Conservation (phyloP, 1,139 yeast genomes). For the Pichia norvegensis region DNA sequence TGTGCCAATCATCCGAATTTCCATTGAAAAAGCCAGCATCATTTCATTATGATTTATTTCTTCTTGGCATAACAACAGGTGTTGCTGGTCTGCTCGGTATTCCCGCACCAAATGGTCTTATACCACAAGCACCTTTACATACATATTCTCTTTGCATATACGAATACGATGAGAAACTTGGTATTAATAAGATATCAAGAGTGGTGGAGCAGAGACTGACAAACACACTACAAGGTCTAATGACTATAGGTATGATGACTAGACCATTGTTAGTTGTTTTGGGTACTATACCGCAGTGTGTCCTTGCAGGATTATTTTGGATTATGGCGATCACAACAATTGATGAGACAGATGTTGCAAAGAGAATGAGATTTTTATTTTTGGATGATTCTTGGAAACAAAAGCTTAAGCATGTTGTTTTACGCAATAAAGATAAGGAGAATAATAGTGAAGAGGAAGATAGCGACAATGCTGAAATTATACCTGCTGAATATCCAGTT, state of each 20-base stretch:
- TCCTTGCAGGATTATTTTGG: conserved; percentile 84
- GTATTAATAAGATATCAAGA: conserved; percentile 37
- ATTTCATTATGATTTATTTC: conserved; percentile 87
- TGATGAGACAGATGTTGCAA: conserved; percentile 55
- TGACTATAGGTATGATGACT: conserved; percentile 83
- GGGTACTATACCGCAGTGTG: conserved; percentile 89
- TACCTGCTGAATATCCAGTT: conserved; percentile 20
- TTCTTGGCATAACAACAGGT: conserved; percentile 82
- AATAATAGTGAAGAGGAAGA: neutral
- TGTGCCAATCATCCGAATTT: conserved; percentile 78
- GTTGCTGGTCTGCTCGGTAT: conserved; percentile 79
- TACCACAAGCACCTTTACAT: conserved; percentile 95
- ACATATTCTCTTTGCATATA: conserved; percentile 68
- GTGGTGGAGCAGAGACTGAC: conserved; percentile 89
- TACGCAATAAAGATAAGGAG: conserved; percentile 2
- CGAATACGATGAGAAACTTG: conserved; percentile 32
- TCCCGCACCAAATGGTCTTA: conserved; percentile 93
- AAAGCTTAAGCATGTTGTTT: conserved; percentile 6
- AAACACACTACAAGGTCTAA: conserved; percentile 73
- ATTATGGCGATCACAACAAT: conserved; percentile 86
- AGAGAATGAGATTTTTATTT: conserved; percentile 54
- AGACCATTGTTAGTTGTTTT: conserved; percentile 76
- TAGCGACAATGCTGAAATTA: neutral
- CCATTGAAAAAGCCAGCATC: conserved; percentile 81
- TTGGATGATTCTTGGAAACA: conserved; percentile 41